phyloP scores from a whole-genome alignment of 306 rosid species.

The Acmispon strigosus region DNA sequence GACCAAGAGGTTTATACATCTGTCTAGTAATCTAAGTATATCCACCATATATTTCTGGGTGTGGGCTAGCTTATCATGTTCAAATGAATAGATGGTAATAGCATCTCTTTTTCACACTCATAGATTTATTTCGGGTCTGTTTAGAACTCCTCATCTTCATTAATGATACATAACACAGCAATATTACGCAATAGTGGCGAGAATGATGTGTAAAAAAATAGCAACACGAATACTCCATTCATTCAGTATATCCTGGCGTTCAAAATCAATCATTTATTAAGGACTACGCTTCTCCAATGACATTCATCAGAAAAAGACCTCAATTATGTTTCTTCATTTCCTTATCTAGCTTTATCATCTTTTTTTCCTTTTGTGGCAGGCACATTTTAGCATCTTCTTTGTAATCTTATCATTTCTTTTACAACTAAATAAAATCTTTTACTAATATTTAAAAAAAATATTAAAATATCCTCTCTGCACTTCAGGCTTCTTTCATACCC shows the following conservation, averaged over 20 bases:
- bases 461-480: neutral
- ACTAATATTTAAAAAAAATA: neutral
- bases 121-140: neutral
- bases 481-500: neutral
- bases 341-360: neutral
- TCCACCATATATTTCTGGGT: neutral
- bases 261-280: neutral
- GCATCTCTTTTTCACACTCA: neutral
- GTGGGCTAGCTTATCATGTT: neutral
- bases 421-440: neutral
- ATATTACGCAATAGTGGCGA: neutral
- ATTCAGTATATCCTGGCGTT: neutral
- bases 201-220: neutral
- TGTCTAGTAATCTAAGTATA: neutral
- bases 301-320: neutral
- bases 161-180: neutral
- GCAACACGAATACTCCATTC: too few relatives aligned
- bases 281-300: neutral
- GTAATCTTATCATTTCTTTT: neutral
- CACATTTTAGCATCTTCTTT: neutral
- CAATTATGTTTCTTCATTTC: neutral
- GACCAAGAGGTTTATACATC: neutral
- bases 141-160: too few relatives aligned
- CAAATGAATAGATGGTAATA: neutral
- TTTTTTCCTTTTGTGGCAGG: neutral